A percentile compares a stretch with the other conserved stretches of the same genome.
Conservation (phyloP, 2,329 filamentous ascomycete genomes). For the Lecanosticta acicola region DNA sequence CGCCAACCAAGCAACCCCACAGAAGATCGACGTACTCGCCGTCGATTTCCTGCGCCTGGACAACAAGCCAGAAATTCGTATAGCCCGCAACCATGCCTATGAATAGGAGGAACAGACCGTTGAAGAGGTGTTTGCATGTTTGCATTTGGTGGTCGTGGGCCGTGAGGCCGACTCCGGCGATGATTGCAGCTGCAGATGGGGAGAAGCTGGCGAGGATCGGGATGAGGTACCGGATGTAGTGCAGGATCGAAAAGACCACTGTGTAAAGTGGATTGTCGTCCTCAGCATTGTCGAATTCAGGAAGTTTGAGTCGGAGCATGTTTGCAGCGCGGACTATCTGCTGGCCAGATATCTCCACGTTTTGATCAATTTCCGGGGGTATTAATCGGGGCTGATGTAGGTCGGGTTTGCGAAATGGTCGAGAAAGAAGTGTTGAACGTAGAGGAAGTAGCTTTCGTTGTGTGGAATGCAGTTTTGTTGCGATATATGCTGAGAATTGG, state of each 20-base stretch:
- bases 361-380: too few relatives aligned
- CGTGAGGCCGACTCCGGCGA: not conserved
- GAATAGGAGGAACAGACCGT: not conserved
- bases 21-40: not conserved
- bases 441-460: too few relatives aligned
- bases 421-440: too few relatives aligned
- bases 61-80: not conserved
- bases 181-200: not conserved
- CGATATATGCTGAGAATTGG: too few relatives aligned
- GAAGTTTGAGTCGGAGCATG: not conserved
- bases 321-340: too few relatives aligned
- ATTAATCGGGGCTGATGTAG: too few relatives aligned
- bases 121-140: not conserved
- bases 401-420: too few relatives aligned
- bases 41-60: not conserved
- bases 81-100: not conserved
- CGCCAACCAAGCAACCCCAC: not conserved
- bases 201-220: not conserved
- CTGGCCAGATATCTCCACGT: too few relatives aligned
- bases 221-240: not conserved
- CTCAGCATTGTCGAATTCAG: not conserved
- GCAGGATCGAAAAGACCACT: not conserved
- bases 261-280: not conserved
- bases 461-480: too few relatives aligned
- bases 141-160: not conserved